Conservation (phyloP, 257 asterid species). For the Solanum etuberosum region DNA sequence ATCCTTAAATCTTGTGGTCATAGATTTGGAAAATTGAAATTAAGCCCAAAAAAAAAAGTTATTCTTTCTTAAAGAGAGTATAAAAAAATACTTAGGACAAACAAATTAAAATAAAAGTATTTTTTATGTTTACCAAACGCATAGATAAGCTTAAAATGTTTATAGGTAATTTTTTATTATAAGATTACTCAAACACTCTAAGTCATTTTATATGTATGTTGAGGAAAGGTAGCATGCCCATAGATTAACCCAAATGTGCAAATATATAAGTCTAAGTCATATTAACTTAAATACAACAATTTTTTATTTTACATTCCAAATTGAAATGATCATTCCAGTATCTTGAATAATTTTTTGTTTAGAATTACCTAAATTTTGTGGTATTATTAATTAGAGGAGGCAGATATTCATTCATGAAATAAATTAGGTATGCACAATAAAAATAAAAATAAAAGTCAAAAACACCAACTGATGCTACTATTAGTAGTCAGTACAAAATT, state of each 20-base stretch:
- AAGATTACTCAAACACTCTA: no score
- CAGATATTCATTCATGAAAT: background rate
- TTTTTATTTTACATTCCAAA: background rate
- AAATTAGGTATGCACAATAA: background rate
- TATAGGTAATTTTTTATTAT: background rate
- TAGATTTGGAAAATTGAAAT: no score
- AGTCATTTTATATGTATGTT: background rate
- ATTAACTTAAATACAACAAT: background rate
- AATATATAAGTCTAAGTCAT: background rate
- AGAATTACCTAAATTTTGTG: background rate
- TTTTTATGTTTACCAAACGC: background rate
- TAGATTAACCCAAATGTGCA: background rate
- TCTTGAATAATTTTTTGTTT: background rate
- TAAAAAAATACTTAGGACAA: no score
- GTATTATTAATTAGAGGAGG: background rate
- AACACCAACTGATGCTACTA: background rate
- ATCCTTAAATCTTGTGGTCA: no score
- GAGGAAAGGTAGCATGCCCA: background rate
- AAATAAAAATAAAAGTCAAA: background rate
- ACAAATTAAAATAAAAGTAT: no score
- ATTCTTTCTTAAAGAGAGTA: no score
- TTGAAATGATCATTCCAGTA: background rate
- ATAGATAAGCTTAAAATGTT: background rate
- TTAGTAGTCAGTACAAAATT: background rate
- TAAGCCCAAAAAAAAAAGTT: no score